Percentiles rank a stretch among this genome's conserved stretches.
Conservation (phyloP, 495 filamentous ascomycete genomes). For the Poronia punctata region DNA sequence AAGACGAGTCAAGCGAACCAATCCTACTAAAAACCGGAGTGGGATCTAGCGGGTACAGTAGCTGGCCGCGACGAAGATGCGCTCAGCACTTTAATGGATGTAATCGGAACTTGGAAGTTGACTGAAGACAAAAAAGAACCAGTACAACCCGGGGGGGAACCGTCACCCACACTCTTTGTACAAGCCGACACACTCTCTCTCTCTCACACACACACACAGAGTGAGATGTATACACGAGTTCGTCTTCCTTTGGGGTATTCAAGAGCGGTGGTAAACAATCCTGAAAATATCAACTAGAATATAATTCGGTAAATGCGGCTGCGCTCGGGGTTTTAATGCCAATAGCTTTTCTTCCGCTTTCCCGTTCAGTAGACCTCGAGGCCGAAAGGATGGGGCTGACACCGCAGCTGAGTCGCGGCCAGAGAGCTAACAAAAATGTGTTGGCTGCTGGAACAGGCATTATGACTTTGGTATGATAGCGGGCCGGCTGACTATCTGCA, state of each 20-base stretch:
- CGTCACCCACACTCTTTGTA: too few species aligned
- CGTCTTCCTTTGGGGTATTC: too few species aligned
- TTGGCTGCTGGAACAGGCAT: too few species aligned
- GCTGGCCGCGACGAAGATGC: neutral
- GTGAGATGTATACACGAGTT: too few species aligned
- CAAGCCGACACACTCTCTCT: too few species aligned
- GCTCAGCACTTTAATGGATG: neutral
- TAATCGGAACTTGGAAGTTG: neutral
- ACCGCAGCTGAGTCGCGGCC: neutral
- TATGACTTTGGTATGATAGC: constrained; percentile 1
- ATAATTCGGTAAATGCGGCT: constrained; percentile 3
- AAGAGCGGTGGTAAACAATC: too few species aligned
- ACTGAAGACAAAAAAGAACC: neutral
- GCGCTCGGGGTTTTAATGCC: constrained; percentile 1
- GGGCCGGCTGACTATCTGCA: too few species aligned
- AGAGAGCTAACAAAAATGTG: neutral
- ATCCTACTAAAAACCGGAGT: constrained; percentile 7
- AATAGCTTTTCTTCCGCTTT: neutral
- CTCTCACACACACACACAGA: too few species aligned
- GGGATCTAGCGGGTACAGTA: constrained; percentile 3
- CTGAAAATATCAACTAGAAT: too few species aligned
- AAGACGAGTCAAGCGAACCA: constrained; percentile 6
- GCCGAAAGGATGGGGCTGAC: neutral
- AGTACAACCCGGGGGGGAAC: too few species aligned
- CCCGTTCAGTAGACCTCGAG: neutral